Conservation (phyloP, 495 filamentous ascomycete species). For the Penicillium arizonense region DNA sequence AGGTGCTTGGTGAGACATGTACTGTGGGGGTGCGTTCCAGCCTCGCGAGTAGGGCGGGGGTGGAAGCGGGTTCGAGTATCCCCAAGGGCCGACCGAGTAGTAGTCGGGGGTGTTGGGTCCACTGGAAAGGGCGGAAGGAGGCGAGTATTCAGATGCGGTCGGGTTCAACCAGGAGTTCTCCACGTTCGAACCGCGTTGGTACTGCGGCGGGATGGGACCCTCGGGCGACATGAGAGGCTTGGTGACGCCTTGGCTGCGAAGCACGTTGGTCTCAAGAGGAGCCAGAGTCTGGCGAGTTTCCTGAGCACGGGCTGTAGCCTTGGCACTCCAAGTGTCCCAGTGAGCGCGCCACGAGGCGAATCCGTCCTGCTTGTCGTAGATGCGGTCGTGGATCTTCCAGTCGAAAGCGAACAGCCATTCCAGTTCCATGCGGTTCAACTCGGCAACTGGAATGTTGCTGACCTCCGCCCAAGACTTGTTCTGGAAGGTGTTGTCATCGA, state of each 20-base stretch:
- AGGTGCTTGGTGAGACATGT: slow-evolving; percentile 42
- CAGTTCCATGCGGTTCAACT: slow-evolving; percentile 86
- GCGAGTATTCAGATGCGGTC: slow-evolving; percentile 60
- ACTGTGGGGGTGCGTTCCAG: slow-evolving; percentile 47
- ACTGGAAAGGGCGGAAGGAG: slow-evolving; percentile 65
- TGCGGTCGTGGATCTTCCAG: slow-evolving; percentile 87
- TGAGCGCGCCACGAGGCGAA: slow-evolving; percentile 78
- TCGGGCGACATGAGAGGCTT: slow-evolving; percentile 52
- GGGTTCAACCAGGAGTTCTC: slow-evolving; percentile 54
- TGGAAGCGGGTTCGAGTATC: slow-evolving; percentile 53
- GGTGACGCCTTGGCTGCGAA: slow-evolving; percentile 42
- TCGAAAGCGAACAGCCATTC: slow-evolving; percentile 86
- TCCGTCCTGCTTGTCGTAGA: slow-evolving; percentile 72
- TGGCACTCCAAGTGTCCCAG: slow-evolving; percentile 78
- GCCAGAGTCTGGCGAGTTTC: slow-evolving; percentile 58
- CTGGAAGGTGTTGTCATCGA: slow-evolving; percentile 99
- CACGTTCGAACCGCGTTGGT: slow-evolving; percentile 46
- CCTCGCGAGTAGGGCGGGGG: slow-evolving; percentile 41
- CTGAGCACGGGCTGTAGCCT: slow-evolving; percentile 54
- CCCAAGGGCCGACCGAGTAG: slow-evolving; percentile 54
- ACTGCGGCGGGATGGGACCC: slow-evolving; percentile 49
- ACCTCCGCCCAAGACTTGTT: slow-evolving; percentile 99
- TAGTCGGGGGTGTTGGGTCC: slow-evolving; percentile 63
- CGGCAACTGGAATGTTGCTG: slow-evolving; percentile 82
- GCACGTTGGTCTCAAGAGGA: slow-evolving; percentile 67